A percentile compares a stretch with the other conserved stretches of the same genome.
Evolutionary conservation across 2,329 filamentous ascomycete species (phyloP).

Genomic region (Lachnellula cervina): DNA sequence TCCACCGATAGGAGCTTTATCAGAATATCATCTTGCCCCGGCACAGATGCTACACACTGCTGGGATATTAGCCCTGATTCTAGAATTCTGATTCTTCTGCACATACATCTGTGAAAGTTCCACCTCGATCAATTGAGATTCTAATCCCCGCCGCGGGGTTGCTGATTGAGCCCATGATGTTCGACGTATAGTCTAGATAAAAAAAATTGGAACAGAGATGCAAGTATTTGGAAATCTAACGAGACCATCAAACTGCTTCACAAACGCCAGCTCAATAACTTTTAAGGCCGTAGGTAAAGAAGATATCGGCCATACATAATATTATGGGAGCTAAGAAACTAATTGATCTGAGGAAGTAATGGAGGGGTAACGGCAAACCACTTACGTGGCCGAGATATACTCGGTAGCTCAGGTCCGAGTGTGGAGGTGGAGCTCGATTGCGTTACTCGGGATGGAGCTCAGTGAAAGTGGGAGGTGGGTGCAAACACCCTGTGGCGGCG

Average conservation of each 20-base stretch:
- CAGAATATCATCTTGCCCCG: constrained; percentile 61
- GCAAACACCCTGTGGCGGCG: not conserved
- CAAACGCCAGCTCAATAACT: not conserved
- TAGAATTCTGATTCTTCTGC: too few species aligned
- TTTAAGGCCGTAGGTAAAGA: not conserved
- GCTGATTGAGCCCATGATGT: not conserved
- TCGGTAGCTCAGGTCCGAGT: not conserved
- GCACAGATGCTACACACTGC: not conserved
- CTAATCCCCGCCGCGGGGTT: not conserved
- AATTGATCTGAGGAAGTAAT: not conserved
- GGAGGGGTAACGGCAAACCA: too few species aligned
- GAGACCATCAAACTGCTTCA: not conserved
- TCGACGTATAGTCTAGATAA: not conserved
- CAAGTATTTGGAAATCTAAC: too few species aligned
- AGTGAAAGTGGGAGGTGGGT: not conserved
- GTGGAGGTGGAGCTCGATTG: not conserved
- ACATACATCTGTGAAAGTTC: constrained; percentile 2
- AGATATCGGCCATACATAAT: not conserved
- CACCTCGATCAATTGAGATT: not conserved
- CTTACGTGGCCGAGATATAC: too few species aligned
- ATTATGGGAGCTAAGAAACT: not conserved
- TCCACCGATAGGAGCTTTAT: constrained; percentile 90
- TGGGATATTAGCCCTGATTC: not conserved
- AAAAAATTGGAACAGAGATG: not conserved
- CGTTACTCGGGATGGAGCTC: not conserved